Evolutionary conservation across 306 rosid species (phyloP).

Genomic region (Pueraria montana): DNA sequence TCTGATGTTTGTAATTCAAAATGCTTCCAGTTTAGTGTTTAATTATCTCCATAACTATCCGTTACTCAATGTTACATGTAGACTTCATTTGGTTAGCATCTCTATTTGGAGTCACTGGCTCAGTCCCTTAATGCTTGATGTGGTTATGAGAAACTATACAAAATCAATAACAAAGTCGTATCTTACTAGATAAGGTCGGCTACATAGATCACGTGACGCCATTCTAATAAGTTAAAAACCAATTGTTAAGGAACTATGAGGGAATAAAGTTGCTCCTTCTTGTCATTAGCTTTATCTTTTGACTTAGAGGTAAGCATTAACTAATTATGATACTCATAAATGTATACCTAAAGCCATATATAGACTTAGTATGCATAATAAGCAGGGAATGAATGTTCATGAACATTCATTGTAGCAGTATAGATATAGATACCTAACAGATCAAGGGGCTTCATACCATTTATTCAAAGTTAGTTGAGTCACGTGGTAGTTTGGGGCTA

Average conservation of each 20-base stretch:
- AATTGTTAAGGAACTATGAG: neutral
- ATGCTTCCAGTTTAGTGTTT: neutral
- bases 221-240: too few species aligned
- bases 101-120: neutral
- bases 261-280: neutral
- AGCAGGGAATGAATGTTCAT: slow-evolving; percentile 8
- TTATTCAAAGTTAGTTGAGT: slow-evolving; percentile 48
- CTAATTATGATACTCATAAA: slow-evolving; percentile 1
- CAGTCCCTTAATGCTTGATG: neutral
- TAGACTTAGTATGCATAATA: neutral
- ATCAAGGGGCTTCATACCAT: slow-evolving; percentile 25
- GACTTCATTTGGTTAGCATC: neutral
- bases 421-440: neutral
- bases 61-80: neutral
- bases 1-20: slow-evolving; percentile 1
- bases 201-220: neutral
- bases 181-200: neutral
- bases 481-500: slow-evolving; percentile 43
- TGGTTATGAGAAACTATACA: too few species aligned
- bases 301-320: neutral
- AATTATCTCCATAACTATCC: neutral
- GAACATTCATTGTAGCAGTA: slow-evolving; percentile 29
- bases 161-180: too few species aligned
- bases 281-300: neutral
- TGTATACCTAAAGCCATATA: neutral